Percentiles rank a stretch among this genome's conserved stretches.
Conservation (phyloP, 2,329 filamentous ascomycete species). For the Talaromyces rugulosus region DNA sequence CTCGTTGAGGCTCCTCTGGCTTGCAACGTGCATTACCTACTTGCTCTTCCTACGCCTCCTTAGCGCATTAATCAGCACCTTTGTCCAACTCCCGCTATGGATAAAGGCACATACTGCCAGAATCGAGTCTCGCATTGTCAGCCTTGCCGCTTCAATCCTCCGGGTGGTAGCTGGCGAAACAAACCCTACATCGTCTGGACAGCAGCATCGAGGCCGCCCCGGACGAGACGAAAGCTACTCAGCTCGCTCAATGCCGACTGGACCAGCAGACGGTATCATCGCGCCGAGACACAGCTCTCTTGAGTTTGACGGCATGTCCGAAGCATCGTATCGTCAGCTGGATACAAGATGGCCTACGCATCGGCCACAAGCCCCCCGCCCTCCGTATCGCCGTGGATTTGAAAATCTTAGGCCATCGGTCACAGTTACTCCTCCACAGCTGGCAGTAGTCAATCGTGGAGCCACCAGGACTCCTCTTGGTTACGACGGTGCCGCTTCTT, state of each 20-base stretch:
- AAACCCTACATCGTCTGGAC: background rate
- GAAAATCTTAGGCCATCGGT: background rate
- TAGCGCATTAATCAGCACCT: background rate
- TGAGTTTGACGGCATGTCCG: conserved; percentile 3
- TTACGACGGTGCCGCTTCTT: conserved; percentile 6
- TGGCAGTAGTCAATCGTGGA: background rate
- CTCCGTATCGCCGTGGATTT: conserved; percentile 5
- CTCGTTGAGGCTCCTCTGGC: conserved; percentile 5
- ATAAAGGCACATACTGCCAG: background rate
- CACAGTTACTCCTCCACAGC: background rate
- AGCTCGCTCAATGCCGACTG: background rate
- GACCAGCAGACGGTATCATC: conserved; percentile 8
- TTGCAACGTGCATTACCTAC: conserved; percentile 1
- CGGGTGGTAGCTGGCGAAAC: conserved; percentile 1
- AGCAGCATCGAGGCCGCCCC: background rate
- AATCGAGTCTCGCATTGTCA: conserved; percentile 6
- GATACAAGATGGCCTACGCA: background rate
- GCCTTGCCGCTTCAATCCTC: conserved; percentile 5
- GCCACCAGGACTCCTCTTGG: background rate
- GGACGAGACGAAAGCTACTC: conserved; percentile 4
- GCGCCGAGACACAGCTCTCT: conserved; percentile 7
- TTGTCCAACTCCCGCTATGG: background rate
- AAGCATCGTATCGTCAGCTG: conserved; percentile 4
- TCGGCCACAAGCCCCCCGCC: conserved; percentile 7
- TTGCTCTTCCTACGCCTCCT: conserved; percentile 7